A percentile compares a stretch with the other conserved stretches of the same genome.
These are phyloP conservation scores for Macrolepiota fuliginosa DNA, from an alignment of 768 basidiomycete species.

Conservation along the genomic window DNA sequence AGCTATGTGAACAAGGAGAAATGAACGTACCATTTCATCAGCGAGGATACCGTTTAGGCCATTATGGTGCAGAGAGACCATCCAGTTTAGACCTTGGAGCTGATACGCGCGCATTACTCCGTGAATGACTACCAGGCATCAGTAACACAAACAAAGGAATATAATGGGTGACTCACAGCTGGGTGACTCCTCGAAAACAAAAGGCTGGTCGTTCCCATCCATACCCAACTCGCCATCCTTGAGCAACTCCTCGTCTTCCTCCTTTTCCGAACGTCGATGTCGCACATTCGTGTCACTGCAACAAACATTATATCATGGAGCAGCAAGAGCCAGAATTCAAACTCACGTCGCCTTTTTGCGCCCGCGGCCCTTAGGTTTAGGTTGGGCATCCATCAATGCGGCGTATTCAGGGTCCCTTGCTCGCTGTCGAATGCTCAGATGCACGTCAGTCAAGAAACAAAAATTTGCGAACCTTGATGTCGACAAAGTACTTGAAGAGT, in stretches of 20 bases:
- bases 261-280: conserved; percentile 95
- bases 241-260: conserved; percentile 94
- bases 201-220: conserved; percentile 85
- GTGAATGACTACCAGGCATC: conserved; percentile 61
- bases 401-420: conserved; percentile 94
- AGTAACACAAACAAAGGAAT: neutral
- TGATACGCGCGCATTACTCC: conserved; percentile 94
- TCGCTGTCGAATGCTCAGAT: conserved; percentile 41
- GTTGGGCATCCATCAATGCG: conserved; percentile 82
- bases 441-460: conserved; percentile 2
- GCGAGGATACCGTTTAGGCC: conserved; percentile 96
- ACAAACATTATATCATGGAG: conserved; percentile 2
- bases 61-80: conserved; percentile 95
- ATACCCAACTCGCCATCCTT: conserved; percentile 81
- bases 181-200: conserved; percentile 92
- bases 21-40: conserved; percentile 79
- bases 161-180: conserved; percentile 54
- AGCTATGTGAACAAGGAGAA: neutral
- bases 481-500: conserved; percentile 96
- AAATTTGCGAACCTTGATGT: conserved; percentile 71
- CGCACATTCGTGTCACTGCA: conserved; percentile 72
- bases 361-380: conserved; percentile 80
- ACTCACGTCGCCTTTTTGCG: conserved; percentile 62
- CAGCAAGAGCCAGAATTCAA: neutral
- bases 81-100: conserved; percentile 95